A percentile compares a stretch with the other conserved stretches of the same genome.
These are phyloP conservation scores for Pyricularia grisea DNA, from an alignment of 2,329 filamentous ascomycete species.

Conservation along the genomic window DNA sequence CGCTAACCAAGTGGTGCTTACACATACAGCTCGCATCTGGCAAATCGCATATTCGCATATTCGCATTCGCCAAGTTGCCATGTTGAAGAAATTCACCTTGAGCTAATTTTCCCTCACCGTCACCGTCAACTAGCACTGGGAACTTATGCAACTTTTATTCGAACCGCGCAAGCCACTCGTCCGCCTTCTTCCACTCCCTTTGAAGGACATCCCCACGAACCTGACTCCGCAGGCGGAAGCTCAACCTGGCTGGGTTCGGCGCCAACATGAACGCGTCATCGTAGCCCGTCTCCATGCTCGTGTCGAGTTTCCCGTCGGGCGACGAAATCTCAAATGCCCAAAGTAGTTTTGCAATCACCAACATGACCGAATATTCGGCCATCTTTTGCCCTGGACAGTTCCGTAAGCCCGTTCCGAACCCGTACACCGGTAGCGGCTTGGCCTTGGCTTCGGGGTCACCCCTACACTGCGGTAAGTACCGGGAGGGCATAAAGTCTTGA, in stretches of 20 bases:
- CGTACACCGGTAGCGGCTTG: constrained; percentile 15
- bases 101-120: too few species aligned
- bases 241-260: neutral
- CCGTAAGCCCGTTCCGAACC: constrained; percentile 35
- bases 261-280: neutral
- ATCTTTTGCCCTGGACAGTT: constrained; percentile 19
- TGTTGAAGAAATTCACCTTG: too few species aligned
- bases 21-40: too few species aligned
- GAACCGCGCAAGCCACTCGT: neutral
- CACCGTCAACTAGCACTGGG: too few species aligned
- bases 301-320: constrained; percentile 7
- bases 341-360: constrained; percentile 26
- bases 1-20: too few species aligned
- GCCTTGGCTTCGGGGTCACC: neutral
- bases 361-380: constrained; percentile 13
- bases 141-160: neutral
- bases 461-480: constrained; percentile 6
- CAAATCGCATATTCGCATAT: too few species aligned
- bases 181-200: neutral
- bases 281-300: neutral
- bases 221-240: neutral
- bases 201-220: neutral
- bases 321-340: constrained; percentile 30
- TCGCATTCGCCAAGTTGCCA: too few species aligned
- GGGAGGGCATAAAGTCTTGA: constrained; percentile 10